phyloP scores from a whole-genome alignment of 2,329 filamentous ascomycete genomes.

The Monosporascus sp. region DNA sequence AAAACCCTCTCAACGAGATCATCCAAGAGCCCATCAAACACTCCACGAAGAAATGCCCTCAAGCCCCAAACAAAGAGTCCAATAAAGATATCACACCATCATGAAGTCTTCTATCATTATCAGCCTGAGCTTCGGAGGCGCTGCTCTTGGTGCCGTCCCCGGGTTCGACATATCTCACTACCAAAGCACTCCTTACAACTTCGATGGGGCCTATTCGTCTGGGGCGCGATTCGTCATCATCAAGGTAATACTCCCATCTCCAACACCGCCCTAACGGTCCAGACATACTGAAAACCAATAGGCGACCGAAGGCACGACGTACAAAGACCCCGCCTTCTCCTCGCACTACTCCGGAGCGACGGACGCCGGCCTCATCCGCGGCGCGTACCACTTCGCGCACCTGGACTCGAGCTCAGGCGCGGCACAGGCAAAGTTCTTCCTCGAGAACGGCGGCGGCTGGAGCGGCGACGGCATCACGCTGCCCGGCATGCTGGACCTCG shows the following conservation, averaged over 20 bases:
- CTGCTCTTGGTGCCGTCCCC: slow-evolving; percentile 27
- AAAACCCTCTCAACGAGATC: too few species aligned
- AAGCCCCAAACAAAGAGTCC: too few species aligned
- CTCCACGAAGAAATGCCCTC: too few species aligned
- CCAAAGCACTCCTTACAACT: slow-evolving; percentile 32
- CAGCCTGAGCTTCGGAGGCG: slow-evolving; percentile 10
- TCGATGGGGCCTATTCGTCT: slow-evolving; percentile 29
- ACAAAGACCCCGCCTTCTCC: slow-evolving; percentile 40
- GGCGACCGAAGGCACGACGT: slow-evolving; percentile 49
- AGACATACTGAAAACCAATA: slow-evolving; percentile 14
- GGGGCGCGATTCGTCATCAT: slow-evolving; percentile 42
- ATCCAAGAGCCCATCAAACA: too few species aligned
- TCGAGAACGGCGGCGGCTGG: slow-evolving; percentile 51
- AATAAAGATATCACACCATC: background rate
- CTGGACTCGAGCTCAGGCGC: slow-evolving; percentile 39
- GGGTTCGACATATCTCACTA: slow-evolving; percentile 41
- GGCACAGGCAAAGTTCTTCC: slow-evolving; percentile 47
- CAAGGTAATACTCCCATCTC: slow-evolving; percentile 26
- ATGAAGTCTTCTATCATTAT: slow-evolving; percentile 15
- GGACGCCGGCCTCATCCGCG: slow-evolving; percentile 47
- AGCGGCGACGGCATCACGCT: slow-evolving; percentile 47
- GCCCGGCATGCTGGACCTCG: slow-evolving; percentile 53
- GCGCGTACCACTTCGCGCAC: slow-evolving; percentile 52
- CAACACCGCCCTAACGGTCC: too few species aligned
- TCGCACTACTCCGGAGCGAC: slow-evolving; percentile 46